These are phyloP conservation scores for Caryopteris hybrid DNA, from an alignment of 305 asterid genomes.

Conservation along the genomic window DNA sequence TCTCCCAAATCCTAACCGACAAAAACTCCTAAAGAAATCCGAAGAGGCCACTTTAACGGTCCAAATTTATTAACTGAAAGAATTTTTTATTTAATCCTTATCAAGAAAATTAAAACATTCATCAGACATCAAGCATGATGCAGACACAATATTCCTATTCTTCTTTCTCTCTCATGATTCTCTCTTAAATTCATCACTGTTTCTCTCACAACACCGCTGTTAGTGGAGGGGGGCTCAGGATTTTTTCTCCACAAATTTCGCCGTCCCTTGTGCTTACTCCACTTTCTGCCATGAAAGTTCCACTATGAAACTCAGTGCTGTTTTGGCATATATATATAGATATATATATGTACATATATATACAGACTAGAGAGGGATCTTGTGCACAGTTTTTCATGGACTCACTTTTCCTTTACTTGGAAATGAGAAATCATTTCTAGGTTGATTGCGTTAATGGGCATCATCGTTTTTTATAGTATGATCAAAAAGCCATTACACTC, in stretches of 20 bases:
- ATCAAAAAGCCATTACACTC: conserved; percentile 29
- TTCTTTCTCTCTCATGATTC: conserved; percentile 22
- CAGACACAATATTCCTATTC: conserved; percentile 7
- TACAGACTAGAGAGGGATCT: neutral
- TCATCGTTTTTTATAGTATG: conserved; percentile 9
- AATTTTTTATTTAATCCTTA: too few relatives aligned
- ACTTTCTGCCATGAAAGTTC: conserved; percentile 29
- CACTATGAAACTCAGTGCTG: conserved; percentile 4
- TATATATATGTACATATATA: neutral
- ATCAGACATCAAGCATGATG: neutral
- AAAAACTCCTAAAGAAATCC: conserved; percentile 11
- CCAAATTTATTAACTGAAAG: neutral
- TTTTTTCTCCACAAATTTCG: conserved; percentile 37
- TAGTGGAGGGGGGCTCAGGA: too few relatives aligned
- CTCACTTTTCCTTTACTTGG: conserved; percentile 33
- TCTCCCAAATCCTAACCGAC: conserved; percentile 32
- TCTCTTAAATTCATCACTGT: neutral
- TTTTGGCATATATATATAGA: neutral
- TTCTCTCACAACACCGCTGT: neutral
- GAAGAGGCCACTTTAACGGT: conserved; percentile 18
- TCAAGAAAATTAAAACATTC: neutral
- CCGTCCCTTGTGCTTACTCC: conserved; percentile 28
- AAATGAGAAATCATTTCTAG: conserved; percentile 24
- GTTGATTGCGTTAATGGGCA: conserved; percentile 36
- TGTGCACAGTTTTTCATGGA: conserved; percentile 5